These are phyloP conservation scores for Hemileccinum rubropunctum DNA, from an alignment of 768 basidiomycete species.

Conservation along the genomic window DNA sequence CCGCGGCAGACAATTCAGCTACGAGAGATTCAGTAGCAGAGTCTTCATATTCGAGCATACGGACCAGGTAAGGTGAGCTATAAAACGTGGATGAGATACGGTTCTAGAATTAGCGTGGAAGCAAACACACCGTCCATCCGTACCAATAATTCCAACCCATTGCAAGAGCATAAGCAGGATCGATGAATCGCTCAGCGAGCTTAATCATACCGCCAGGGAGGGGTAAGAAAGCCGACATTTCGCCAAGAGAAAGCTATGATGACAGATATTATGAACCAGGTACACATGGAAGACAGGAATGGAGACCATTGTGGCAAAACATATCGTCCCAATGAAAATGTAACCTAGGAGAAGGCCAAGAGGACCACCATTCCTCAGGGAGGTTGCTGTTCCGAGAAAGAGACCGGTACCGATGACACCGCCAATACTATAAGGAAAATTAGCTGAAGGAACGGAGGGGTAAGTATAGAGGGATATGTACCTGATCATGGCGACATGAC, in stretches of 20 bases:
- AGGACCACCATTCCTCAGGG: slow-evolving; percentile 42
- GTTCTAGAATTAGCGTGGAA: no score
- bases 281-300: no score
- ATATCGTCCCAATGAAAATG: slow-evolving; percentile 24
- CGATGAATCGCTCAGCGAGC: slow-evolving; percentile 46
- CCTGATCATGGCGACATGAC: slow-evolving; percentile 37
- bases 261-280: no score
- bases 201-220: slow-evolving; percentile 45
- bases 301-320: no score
- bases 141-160: slow-evolving; percentile 43
- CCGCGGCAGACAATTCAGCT: slow-evolving; percentile 48
- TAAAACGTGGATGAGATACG: no score
- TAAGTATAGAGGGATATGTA: not conserved
- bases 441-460: not conserved
- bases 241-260: slow-evolving; percentile 23
- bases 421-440: slow-evolving; percentile 21
- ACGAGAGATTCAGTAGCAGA: not conserved
- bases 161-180: slow-evolving; percentile 43
- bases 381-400: slow-evolving; percentile 32
- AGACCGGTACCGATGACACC: slow-evolving; percentile 43
- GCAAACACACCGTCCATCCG: slow-evolving; percentile 25
- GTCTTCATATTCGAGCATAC: no score
- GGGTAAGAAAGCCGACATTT: slow-evolving; percentile 46
- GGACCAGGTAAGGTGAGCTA: no score
- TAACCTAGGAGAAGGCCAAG: slow-evolving; percentile 44